Base-by-base conservation (phyloP, 306 rosid genomes). In the Dalbergia oliveri region DNA sequence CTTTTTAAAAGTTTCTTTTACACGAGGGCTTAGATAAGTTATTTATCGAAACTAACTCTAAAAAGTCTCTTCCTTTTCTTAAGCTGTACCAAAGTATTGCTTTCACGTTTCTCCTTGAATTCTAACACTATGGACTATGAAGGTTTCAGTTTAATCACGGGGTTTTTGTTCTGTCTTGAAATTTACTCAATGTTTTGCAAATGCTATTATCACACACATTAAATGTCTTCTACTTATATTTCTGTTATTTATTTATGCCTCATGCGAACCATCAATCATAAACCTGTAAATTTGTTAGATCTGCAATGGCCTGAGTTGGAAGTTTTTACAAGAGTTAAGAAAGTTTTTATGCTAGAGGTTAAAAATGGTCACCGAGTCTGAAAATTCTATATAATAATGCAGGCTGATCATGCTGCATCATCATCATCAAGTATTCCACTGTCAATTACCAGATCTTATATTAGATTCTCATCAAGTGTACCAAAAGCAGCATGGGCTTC, bases 381-480 rank as follows among this genome's bases (percentile, higher is more conserved):
- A 83, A 64, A 31, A 66, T 62, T 75, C 62, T 43, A 15, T 59
- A 56, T 79, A 35, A 83, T 59, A 37, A 10, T 57, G 81, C 91
- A 91, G 91, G 67, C 59, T 58, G 90, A 86, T 73, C 57, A 85
- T 80, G 44, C 78, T 66, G 77, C 80, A 58, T 41, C 69, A 4
- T 51, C 72, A 4, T 51, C 87, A 57, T 80, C 90, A 33, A 82
- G 82, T 83, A 72, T 82, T n/a, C 39, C 47, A 47, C 75, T 4
- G 31, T 59, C 84, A 37, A 83, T 57, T 69, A 54, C 53, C 43
- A 76, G 82, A 64, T 45, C 73, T 73, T 76, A 80, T 59, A 54
- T 57, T 75, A 67, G 87, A 72, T 45, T 63, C 62, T 82, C 78
- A 39, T 84, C 68, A 53, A 73, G 71, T 67, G 72, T 39, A 33